Percentiles rank a stretch among this genome's conserved stretches.
phyloP scores from a whole-genome alignment of 805 yeast species.

The Sugiyamaella mastotermitis region DNA sequence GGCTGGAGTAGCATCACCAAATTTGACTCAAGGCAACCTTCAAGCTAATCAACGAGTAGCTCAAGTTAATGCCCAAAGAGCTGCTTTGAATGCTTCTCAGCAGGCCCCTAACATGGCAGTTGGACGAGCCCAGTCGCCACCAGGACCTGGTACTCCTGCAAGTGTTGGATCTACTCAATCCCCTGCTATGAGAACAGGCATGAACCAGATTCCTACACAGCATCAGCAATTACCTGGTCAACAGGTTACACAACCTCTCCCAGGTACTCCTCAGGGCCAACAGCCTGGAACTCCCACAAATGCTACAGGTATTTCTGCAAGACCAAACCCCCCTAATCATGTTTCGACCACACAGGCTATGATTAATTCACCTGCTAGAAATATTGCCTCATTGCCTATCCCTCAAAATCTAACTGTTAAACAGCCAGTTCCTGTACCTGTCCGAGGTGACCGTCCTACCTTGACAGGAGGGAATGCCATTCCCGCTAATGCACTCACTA shows the following conservation, averaged over 20 bases:
- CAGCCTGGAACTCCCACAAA: conserved; percentile 3
- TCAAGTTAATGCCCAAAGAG: too few relatives aligned
- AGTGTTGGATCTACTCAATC: conserved; percentile 4
- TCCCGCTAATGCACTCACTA: conserved; percentile 59
- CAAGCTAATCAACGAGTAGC: conserved; percentile 5
- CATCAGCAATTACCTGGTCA: conserved; percentile 14
- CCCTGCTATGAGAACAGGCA: conserved; percentile 1
- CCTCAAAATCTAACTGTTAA: conserved; percentile 62
- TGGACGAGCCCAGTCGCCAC: conserved; percentile 3
- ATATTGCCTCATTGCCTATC: conserved; percentile 36
- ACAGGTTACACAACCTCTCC: conserved; percentile 13
- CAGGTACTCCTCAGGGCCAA: conserved; percentile 10
- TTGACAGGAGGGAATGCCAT: conserved; percentile 78
- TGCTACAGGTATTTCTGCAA: conserved; percentile 24
- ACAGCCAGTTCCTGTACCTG: conserved; percentile 57
- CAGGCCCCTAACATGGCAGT: too few relatives aligned
- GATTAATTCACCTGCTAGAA: conserved; percentile 24
- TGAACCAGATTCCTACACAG: too few relatives aligned
- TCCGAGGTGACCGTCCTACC: conserved; percentile 73
- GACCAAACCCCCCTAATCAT: conserved; percentile 32
- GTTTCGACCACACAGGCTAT: conserved; percentile 32
- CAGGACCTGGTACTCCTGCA: conserved; percentile 7
- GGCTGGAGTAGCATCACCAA: too few relatives aligned
- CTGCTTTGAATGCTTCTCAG: neutral
- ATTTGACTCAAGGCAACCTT: conserved; percentile 1